A percentile compares a stretch with the other conserved stretches of the same genome.
These are phyloP conservation scores for Asterophora parasitica DNA, from an alignment of 768 basidiomycete genomes.

Conservation along the genomic window DNA sequence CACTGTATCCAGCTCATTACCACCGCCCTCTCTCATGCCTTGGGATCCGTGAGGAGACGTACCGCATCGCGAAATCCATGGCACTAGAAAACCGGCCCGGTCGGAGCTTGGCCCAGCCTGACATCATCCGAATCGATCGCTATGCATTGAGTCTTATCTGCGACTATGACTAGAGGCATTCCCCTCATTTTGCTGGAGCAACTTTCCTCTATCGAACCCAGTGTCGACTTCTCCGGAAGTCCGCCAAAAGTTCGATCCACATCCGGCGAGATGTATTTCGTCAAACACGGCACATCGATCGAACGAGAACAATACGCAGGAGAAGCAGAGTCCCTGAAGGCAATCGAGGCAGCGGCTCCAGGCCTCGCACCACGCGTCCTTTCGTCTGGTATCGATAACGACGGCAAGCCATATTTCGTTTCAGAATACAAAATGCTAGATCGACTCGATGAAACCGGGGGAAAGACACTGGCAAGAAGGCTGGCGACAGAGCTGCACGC, in stretches of 20 bases:
- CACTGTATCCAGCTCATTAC: too few species aligned
- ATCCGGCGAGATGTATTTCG: conserved; percentile 54
- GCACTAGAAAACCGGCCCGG: too few species aligned
- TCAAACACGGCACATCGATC: conserved; percentile 46
- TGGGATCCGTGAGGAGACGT: conserved; percentile 64
- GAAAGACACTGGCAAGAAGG: conserved; percentile 49
- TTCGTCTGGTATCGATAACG: conserved; percentile 37
- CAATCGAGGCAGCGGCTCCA: conserved; percentile 61
- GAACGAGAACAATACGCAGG: conserved; percentile 65
- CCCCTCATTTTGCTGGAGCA: conserved; percentile 35
- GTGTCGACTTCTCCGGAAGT: conserved; percentile 39
- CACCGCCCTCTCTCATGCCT: conserved; percentile 2
- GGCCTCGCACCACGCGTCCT: conserved; percentile 59
- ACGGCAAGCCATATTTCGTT: conserved; percentile 58
- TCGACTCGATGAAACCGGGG: conserved; percentile 41
- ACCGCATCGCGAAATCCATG: too few species aligned
- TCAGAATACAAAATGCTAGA: conserved; percentile 67
- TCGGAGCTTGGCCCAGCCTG: too few species aligned
- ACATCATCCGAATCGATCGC: too few species aligned
- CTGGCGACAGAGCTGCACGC: conserved; percentile 65
- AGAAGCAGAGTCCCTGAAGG: conserved; percentile 65
- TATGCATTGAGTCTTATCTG: background rate
- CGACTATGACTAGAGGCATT: conserved; percentile 13
- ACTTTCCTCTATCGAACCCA: conserved; percentile 46
- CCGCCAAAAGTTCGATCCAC: conserved; percentile 52